These are phyloP conservation scores for Mycena polygramma DNA, from an alignment of 768 basidiomycete genomes.

Conservation along the genomic window DNA sequence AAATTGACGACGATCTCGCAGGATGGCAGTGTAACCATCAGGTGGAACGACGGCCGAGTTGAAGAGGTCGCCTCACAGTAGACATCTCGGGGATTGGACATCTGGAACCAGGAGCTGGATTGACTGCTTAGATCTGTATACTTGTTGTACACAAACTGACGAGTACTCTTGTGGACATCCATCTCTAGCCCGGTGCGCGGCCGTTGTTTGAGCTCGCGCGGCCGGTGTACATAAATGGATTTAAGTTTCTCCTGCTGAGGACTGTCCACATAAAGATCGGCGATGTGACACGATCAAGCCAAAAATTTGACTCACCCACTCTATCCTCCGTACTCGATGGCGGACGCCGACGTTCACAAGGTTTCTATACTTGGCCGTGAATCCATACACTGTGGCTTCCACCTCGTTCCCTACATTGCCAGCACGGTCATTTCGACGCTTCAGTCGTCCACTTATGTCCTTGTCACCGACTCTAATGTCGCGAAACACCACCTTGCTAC, in stretches of 20 bases:
- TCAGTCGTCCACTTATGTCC: constrained; percentile 87
- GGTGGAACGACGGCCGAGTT: constrained; percentile 63
- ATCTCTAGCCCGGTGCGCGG: constrained; percentile 14
- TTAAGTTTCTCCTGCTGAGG: not conserved
- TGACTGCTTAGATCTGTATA: constrained; percentile 30
- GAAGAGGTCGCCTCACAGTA: constrained; percentile 47
- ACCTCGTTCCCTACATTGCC: constrained; percentile 89
- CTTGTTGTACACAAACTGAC: constrained; percentile 30
- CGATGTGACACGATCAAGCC: constrained; percentile 1
- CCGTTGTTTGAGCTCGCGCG: not conserved
- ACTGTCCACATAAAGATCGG: constrained; percentile 14
- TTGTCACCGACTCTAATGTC: constrained; percentile 94
- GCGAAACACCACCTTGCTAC: constrained; percentile 81
- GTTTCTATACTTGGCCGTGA: constrained; percentile 89
- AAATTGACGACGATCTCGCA: constrained; percentile 41
- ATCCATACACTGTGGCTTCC: constrained; percentile 94
- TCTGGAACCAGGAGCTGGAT: constrained; percentile 5
- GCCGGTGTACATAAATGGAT: not conserved
- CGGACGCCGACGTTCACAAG: constrained; percentile 73
- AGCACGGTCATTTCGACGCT: constrained; percentile 77
- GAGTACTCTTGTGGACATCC: not conserved
- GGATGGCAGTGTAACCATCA: constrained; percentile 81
- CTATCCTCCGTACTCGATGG: constrained; percentile 42
- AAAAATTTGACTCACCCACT: constrained; percentile 21
- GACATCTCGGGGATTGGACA: constrained; percentile 9